Conservation (phyloP, 2,329 filamentous ascomycete species). For the Sordariomycetes sp. region DNA sequence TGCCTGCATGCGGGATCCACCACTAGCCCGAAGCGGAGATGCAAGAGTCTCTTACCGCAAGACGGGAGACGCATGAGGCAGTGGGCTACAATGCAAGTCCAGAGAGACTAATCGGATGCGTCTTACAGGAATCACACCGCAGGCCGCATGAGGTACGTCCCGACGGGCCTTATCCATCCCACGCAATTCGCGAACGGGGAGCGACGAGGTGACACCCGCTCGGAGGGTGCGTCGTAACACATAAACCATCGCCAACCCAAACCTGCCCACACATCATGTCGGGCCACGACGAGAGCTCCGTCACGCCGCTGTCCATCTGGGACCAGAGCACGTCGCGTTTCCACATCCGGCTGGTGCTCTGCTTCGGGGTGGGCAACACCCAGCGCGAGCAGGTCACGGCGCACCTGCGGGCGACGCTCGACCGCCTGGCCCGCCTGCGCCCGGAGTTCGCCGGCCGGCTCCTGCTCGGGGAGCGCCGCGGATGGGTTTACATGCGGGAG, state of each 20-base stretch:
- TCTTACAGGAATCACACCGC: background rate
- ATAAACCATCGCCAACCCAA: background rate
- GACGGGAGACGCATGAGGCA: background rate
- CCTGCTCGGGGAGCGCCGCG: constrained; percentile 10
- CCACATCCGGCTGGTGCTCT: constrained; percentile 11
- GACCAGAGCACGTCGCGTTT: constrained; percentile 9
- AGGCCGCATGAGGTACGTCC: background rate
- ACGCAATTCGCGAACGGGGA: background rate
- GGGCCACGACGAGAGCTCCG: background rate
- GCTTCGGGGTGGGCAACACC: constrained; percentile 12
- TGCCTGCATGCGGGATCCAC: background rate
- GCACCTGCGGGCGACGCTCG: constrained; percentile 11
- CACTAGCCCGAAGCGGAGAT: background rate
- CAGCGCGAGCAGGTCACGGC: background rate
- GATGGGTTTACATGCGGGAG: constrained; percentile 11
- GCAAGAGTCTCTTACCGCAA: background rate
- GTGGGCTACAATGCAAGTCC: background rate
- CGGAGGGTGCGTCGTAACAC: background rate
- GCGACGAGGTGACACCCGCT: background rate
- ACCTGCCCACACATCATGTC: background rate
- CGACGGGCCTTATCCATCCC: background rate
- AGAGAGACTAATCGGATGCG: background rate
- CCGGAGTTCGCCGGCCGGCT: constrained; percentile 17
- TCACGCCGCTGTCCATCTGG: constrained; percentile 8
- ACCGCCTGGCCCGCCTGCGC: constrained; percentile 10